phyloP scores from a whole-genome alignment of 192 early-diverging fungal genomes.

The Geosiphon pyriformis region DNA sequence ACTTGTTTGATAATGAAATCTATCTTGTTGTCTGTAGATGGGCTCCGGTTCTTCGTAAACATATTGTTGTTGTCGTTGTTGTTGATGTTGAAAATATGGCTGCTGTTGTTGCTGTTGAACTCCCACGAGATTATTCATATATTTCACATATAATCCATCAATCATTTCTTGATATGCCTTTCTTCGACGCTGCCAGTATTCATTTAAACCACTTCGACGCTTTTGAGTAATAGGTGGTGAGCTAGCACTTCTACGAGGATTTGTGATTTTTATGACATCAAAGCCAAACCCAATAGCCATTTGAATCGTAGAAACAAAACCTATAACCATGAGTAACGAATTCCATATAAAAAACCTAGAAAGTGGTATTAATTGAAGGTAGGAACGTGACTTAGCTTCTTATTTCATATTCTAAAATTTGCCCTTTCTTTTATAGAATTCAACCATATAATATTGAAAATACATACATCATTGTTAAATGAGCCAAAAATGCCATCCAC shows the following conservation, averaged over 20 bases:
- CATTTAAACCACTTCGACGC: background rate
- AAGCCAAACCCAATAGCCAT: constrained; percentile 11
- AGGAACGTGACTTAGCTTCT: too few relatives aligned
- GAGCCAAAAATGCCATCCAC: constrained; percentile 15
- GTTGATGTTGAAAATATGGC: background rate
- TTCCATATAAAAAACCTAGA: constrained; percentile 26
- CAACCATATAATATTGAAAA: background rate
- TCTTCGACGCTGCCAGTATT: constrained; percentile 5
- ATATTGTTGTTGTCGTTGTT: background rate
- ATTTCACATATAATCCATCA: constrained; percentile 19
- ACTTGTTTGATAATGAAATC: background rate
- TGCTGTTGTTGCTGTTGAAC: constrained; percentile 22
- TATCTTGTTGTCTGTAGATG: constrained; percentile 5
- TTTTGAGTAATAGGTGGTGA: background rate
- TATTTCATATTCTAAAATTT: background rate
- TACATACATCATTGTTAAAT: constrained; percentile 21
- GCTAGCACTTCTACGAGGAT: background rate
- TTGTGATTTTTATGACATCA: constrained; percentile 10
- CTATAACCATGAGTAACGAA: constrained; percentile 16
- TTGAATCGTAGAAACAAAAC: constrained; percentile 21
- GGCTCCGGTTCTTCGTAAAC: background rate
- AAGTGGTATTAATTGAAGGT: background rate
- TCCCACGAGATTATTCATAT: constrained; percentile 13
- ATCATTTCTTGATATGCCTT: constrained; percentile 19
- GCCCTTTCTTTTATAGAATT: background rate